These are phyloP conservation scores for Neofusicoccum kwambonambiense DNA, from an alignment of 2,329 filamentous ascomycete genomes.

Conservation along the genomic window DNA sequence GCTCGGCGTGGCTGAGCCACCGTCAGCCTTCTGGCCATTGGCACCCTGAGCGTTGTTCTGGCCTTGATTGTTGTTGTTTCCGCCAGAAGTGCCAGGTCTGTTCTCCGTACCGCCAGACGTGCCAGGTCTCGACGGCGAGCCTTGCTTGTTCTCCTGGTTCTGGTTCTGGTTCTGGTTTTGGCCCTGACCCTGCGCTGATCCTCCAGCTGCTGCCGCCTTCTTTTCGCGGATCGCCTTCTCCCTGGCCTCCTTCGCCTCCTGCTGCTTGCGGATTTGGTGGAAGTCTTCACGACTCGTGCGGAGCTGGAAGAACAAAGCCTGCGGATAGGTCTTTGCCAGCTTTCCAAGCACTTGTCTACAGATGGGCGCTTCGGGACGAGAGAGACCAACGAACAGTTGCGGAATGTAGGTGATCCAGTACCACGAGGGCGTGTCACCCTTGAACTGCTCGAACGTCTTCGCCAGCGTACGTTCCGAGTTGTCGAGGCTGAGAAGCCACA, in stretches of 20 bases:
- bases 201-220: slow-evolving; percentile 35
- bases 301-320: slow-evolving; percentile 91
- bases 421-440: slow-evolving; percentile 96
- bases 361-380: slow-evolving; percentile 85
- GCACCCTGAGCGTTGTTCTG: slow-evolving; percentile 51
- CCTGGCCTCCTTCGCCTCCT: slow-evolving; percentile 60
- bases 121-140: slow-evolving; percentile 25
- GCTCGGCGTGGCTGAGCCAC: slow-evolving; percentile 33
- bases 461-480: slow-evolving; percentile 81
- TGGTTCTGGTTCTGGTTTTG: neutral
- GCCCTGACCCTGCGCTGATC: neutral
- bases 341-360: slow-evolving; percentile 84
- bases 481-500: slow-evolving; percentile 94
- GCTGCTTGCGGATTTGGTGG: slow-evolving; percentile 83
- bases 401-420: slow-evolving; percentile 99
- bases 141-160: slow-evolving; percentile 28
- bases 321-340: slow-evolving; percentile 93
- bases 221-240: slow-evolving; percentile 52
- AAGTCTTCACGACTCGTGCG: slow-evolving; percentile 93
- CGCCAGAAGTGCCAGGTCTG: neutral
- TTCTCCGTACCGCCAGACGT: neutral
- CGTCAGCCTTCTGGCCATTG: slow-evolving; percentile 44
- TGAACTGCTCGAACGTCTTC: slow-evolving; percentile 89
- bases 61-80: slow-evolving; percentile 20
- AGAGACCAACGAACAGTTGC: slow-evolving; percentile 86